Percentiles rank a stretch among this genome's conserved stretches.
These are phyloP conservation scores for Inonotus obliquus DNA, from an alignment of 1,284 basidiomycete species.

Conservation along the genomic window DNA sequence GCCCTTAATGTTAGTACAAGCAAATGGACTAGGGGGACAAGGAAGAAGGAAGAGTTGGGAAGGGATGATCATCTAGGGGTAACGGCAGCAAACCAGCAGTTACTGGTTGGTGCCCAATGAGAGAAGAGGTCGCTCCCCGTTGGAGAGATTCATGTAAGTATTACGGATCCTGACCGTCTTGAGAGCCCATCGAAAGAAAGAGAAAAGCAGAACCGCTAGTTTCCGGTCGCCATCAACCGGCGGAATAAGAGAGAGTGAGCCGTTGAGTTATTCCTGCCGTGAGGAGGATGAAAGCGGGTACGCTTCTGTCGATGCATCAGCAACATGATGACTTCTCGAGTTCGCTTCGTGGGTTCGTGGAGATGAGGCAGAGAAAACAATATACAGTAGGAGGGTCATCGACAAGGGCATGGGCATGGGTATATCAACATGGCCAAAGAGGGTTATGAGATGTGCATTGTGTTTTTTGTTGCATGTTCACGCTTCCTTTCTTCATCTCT, in stretches of 20 bases:
- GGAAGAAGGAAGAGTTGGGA: not conserved
- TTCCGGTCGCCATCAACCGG: slow-evolving; percentile 9
- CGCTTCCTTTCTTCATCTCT: not conserved
- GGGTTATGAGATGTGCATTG: not conserved
- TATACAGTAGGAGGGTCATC: too few species aligned
- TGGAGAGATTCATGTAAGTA: too few species aligned
- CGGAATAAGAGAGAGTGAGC: not conserved
- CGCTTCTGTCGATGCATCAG: slow-evolving; percentile 1
- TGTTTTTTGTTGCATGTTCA: not conserved
- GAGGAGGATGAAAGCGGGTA: not conserved
- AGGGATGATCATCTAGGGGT: not conserved
- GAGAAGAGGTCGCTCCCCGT: too few species aligned
- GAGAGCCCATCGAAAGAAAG: too few species aligned
- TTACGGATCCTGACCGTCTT: too few species aligned
- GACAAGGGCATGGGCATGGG: not conserved
- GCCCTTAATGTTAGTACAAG: not conserved
- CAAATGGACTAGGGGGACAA: not conserved
- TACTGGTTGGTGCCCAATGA: too few species aligned
- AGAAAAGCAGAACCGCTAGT: slow-evolving; percentile 4
- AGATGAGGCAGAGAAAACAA: too few species aligned
- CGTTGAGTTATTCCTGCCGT: not conserved
- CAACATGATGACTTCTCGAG: not conserved
- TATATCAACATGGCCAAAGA: not conserved
- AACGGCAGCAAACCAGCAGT: not conserved
- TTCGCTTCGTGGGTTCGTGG: not conserved